Base-by-base conservation (phyloP, 805 yeast species). In the Millerago galiae region DNA sequence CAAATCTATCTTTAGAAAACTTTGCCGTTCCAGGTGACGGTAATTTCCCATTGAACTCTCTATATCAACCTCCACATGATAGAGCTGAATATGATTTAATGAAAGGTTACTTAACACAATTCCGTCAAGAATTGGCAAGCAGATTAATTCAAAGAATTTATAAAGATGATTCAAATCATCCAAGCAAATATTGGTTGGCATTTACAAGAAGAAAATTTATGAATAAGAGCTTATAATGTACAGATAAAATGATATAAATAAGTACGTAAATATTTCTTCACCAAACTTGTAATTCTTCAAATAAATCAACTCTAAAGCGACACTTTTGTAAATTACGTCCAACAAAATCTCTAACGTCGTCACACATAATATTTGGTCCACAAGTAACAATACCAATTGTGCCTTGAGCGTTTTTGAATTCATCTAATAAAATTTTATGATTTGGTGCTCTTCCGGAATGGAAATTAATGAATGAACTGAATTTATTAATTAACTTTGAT, bases 11-110 rank as follows among this genome's bases (percentile, higher is more conserved):
- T 1, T 72, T 93, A 44, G 98, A 91, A 53, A 79, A 80, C 59
- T 91, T 93, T 58, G 72, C 90, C 14, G 74, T 93, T 48, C 99
- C 99, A 2, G 99, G 99, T 18, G 96, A 93, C 47, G 79, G 91
- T 8, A 89, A 91, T 12, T 93, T 93, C 70, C 97, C 98, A 15
- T 71, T 93, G 63, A 91, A 90, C 62, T 75, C 88, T 1, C 63
- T 51, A 59, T 93, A 59, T 78, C 80, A 76, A 37, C 76, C 95
- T 9, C 93, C 96, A 16, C 67, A 71, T 28, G 84, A 80, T 55
- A 80, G 81, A 54, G 71, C 72, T 43, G 96, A 88, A 48, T 80
- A 81, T 43, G 93, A 91, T 44, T 67, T 89, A 42, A 74, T 93
- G 58, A 78, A 93, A 53, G 71, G 77, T 12, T 93, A 93, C 61